Evolutionary conservation across 2,329 filamentous ascomycete genomes (phyloP), one percentile per base, ranked within the genome.

Genomic region (Tricladium varicosporioides): DNA sequence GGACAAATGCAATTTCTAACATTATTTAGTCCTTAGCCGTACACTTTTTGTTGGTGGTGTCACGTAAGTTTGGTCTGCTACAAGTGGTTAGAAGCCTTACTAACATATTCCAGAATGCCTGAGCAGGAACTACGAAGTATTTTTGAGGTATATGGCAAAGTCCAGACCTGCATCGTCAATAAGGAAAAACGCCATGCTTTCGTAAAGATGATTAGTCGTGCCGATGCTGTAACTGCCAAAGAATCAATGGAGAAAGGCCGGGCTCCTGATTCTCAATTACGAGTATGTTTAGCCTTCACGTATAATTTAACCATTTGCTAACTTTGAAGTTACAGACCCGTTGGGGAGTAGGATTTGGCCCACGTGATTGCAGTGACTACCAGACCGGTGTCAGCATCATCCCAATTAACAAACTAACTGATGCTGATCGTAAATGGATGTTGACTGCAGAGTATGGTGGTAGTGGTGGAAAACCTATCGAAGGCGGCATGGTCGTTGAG

Each of bases 151-250:
- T 96, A 87, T 70, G 94, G 94, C 58, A 80, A 86, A 53, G 94
- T 99, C 3, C 94, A 99, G 74, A 97, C 93, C 1, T 97, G 93
- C 74, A 99, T 99, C 63, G 92, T 97, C 64, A 97, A 99, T 76
- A 89, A 91, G 69, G 94, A 99, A 70, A 99, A 97, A 76, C 89
- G 94, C 15, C 94, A 99, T 73, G 94, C 94, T 5, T 99, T 99
- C 72, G 93, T 99, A 69, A 99, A 99, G 76, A 99, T 99, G 94
- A 83, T 94, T 64, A 94, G 85, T 62, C 91, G 95, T 40, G 81
- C 85, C 60, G 91, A 96, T 73, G 93, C 94, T 13, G 82, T 96
- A 58, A 78, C 73, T 60, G 94, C 94, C 51, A 95, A 95, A 71
- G 84, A 88, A 40, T 90, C 86, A 51, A 96, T 97, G 86, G 92